Conservation (phyloP, 106 monocot species). For the Phalaenopsis aphrodite region DNA sequence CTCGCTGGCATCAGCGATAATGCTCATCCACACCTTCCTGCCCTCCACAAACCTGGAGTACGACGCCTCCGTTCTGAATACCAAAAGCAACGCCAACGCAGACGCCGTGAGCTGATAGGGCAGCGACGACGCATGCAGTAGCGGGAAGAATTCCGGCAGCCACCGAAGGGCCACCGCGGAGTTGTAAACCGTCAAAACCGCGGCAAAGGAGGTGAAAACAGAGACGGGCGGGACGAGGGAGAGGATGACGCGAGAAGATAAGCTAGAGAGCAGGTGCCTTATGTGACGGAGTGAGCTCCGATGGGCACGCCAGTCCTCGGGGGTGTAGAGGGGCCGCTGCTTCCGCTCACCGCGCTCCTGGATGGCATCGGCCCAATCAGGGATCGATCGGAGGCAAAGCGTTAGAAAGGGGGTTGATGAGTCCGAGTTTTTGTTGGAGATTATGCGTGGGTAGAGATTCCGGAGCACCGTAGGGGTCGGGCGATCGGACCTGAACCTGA, state of each 20-base stretch:
- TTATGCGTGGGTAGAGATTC: not conserved
- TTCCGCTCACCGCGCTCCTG: slow-evolving; percentile 56
- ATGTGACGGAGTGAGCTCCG: slow-evolving; percentile 92
- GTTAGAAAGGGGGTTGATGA: not conserved
- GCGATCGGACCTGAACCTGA: not conserved
- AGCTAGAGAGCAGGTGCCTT: slow-evolving; percentile 64
- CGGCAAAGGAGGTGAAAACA: slow-evolving; percentile 48
- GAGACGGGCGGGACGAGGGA: slow-evolving; percentile 72
- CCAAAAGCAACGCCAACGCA: slow-evolving; percentile 83
- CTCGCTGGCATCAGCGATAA: slow-evolving; percentile 45
- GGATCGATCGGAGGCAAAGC: slow-evolving; percentile 19
- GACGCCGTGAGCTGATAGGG: slow-evolving; percentile 91
- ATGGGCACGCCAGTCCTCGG: slow-evolving; percentile 60
- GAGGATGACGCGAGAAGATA: slow-evolving; percentile 88
- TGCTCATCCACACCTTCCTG: slow-evolving; percentile 69
- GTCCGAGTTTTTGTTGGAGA: slow-evolving; percentile 8
- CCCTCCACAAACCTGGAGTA: slow-evolving; percentile 90
- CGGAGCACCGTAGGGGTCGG: not conserved
- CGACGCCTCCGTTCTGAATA: slow-evolving; percentile 90
- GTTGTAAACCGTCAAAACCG: slow-evolving; percentile 51
- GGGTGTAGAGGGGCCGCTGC: slow-evolving; percentile 54
- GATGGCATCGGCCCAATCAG: slow-evolving; percentile 74
- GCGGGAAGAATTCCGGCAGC: slow-evolving; percentile 38
- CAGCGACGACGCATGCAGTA: slow-evolving; percentile 49
- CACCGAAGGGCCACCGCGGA: slow-evolving; percentile 29